phyloP scores from a whole-genome alignment of 495 filamentous ascomycete genomes.

The Penicillium bovifimosum region DNA sequence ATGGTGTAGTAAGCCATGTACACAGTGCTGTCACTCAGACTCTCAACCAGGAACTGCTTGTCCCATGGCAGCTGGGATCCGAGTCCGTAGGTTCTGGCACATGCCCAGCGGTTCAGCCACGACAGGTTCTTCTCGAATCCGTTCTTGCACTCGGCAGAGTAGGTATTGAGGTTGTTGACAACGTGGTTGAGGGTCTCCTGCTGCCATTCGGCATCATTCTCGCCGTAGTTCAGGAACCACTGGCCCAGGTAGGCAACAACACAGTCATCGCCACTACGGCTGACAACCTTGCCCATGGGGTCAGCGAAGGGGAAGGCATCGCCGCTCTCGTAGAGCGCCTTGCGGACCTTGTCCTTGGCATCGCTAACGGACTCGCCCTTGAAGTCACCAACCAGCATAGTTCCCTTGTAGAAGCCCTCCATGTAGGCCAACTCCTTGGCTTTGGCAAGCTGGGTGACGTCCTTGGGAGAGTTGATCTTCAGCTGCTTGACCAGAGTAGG shows the following conservation, averaged over 20 bases:
- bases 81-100: slow-evolving; percentile 84
- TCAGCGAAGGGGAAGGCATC: slow-evolving; percentile 91
- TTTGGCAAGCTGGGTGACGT: slow-evolving; percentile 79
- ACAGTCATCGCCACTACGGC: slow-evolving; percentile 81
- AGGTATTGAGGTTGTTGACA: slow-evolving; percentile 71
- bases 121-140: slow-evolving; percentile 75
- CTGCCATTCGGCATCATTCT: slow-evolving; percentile 73
- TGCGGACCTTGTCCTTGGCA: slow-evolving; percentile 80
- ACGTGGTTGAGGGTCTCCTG: slow-evolving; percentile 67
- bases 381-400: slow-evolving; percentile 84
- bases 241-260: slow-evolving; percentile 91
- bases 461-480: slow-evolving; percentile 96
- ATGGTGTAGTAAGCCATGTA: slow-evolving; percentile 99
- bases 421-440: slow-evolving; percentile 96
- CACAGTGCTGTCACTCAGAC: slow-evolving; percentile 81
- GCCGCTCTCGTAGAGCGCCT: slow-evolving; percentile 69
- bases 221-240: slow-evolving; percentile 96
- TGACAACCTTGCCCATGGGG: slow-evolving; percentile 82
- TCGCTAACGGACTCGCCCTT: slow-evolving; percentile 78
- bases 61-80: slow-evolving; percentile 98
- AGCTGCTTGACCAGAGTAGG: slow-evolving; percentile 80
- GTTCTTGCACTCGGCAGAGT: slow-evolving; percentile 71
- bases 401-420: slow-evolving; percentile 96
- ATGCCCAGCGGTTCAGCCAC: slow-evolving; percentile 96
- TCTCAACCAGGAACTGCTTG: slow-evolving; percentile 83